Evolutionary conservation across 441 rosid genomes (phyloP), one percentile per base, ranked within the genome.

Genomic region (Arabidopsis hybrid): DNA sequence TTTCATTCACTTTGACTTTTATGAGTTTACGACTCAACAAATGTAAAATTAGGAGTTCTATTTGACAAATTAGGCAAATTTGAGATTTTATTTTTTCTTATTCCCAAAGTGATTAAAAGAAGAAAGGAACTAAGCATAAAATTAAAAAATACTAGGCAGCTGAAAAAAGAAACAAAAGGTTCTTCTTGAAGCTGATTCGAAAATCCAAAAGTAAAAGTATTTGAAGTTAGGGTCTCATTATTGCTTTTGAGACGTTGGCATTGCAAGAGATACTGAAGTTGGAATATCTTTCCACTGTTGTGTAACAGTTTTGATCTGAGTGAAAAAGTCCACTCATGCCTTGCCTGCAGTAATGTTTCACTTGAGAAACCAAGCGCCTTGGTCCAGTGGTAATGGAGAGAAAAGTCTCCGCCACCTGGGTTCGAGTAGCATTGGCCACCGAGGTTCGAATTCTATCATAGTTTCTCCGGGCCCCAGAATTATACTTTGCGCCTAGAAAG

Each of bases 261-360:
- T 93, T 45, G 96, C 98, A 34, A 93, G 85, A 31, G 96, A 93
- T 60, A 91, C 88, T 43, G 91, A 85, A 8, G 78, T 83, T 2
- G 93, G 91, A 69, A 89, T 84, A 79, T 88, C 96, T 84, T 90
- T 91, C 98, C 98, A 91, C 64, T 91, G 97, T 69, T 94, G 98
- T 50, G 98, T 91, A 29, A 94, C 79, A 40, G 97, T 94, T 73
- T 91, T 94, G 71, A 90, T 88, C 79, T 89, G 98, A 67, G 98
- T 91, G 87, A 72, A 91, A 72, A 94, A 94, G 65, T 90, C 81
- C 0, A 90, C 97, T 69, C 98, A 96, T 7, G 97, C 93, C 83
- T 91, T 94, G 59, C 98, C 98, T 94, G 87, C 74, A 82, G 69
- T 58, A 67, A 26, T n/a, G n/a, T n/a, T n/a, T n/a, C n/a, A n/a